Evolutionary conservation across 495 filamentous ascomycete genomes (phyloP).

Genomic region (Aspergillus heteromorphus): DNA sequence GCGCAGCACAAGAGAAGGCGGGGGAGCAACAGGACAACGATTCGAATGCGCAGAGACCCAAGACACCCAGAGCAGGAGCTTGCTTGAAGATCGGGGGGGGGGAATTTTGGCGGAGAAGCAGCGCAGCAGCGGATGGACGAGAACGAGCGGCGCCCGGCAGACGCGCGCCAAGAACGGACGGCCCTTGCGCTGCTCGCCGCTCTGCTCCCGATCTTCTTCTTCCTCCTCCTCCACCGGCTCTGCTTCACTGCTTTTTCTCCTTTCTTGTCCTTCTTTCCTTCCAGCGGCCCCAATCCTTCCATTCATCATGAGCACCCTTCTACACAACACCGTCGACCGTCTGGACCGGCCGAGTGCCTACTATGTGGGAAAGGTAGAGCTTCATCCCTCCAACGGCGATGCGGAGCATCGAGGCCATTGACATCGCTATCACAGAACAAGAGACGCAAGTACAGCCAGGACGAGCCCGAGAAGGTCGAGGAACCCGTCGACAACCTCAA

Average conservation of each 20-base stretch:
- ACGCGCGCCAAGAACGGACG: slow-evolving; percentile 16
- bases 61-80: background rate
- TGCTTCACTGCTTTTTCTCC: background rate
- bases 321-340: slow-evolving; percentile 67
- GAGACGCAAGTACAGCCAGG: slow-evolving; percentile 53
- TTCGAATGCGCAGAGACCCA: slow-evolving; percentile 1
- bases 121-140: background rate
- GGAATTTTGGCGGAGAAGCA: slow-evolving; percentile 7
- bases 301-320: slow-evolving; percentile 11
- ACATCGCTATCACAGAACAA: slow-evolving; percentile 50
- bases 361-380: slow-evolving; percentile 64
- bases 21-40: too few relatives aligned
- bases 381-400: slow-evolving; percentile 5
- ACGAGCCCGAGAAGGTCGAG: slow-evolving; percentile 55
- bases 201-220: slow-evolving; percentile 1
- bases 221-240: background rate
- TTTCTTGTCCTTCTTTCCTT: background rate
- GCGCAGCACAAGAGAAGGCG: too few relatives aligned
- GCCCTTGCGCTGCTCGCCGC: slow-evolving; percentile 8
- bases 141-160: background rate
- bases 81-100: background rate
- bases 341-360: slow-evolving; percentile 89
- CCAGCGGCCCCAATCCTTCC: too few relatives aligned
- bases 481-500: slow-evolving; percentile 66
- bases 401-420: background rate